Evolutionary conservation across 2,329 filamentous ascomycete genomes (phyloP), one percentile per base, ranked within the genome.

Genomic region (Scedosporium boydii): DNA sequence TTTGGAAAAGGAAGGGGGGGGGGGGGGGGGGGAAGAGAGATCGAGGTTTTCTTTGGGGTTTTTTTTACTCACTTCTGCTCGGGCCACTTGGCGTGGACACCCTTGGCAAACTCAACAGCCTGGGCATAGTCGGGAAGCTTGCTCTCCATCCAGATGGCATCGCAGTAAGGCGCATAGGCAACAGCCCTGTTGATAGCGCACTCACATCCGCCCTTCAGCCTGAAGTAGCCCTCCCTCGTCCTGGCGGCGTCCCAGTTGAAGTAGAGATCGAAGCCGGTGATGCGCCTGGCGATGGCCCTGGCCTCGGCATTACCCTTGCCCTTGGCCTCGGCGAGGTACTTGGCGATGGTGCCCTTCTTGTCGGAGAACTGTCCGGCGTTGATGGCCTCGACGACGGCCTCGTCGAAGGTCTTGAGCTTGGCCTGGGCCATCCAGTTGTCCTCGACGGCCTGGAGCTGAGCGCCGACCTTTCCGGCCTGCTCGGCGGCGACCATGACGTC

Each of bases 81-180:
- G 0, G 95, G 95, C 86, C 89, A 97, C 9, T 92, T 91, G 63
- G 91, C 89, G 76, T 98, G 95, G 48, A 99, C 93, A 59, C 95
- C 93, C 53, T 90, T 83, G 38, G 95, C 93, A 69, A 99, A 99
- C 72, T 97, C 89, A 79, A 91, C 85, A 26, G 95, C 95, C 79
- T 98, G 95, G 59, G 82, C 82, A 75, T 82, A 98, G 74, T 98
- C 93, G 56, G 95, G 95, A 68, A 96, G 82, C 80, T 96, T 97
- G 79, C 89, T 93, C 84, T 99, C 95, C 95, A 99, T 99, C 95
- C 95, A 99, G 76, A 99, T 96, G 74, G 96, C 87, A 72, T 98
- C 93, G 66, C 89, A 89, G 78, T 96, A 96, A 2, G 95, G 93
- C 0, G 91, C 93, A 72, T 96, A 98, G 5, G 93, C 91, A 63